Evolutionary conservation across 176 grass and related monocot species (phyloP).

Genomic region (Raddia guianensis): DNA sequence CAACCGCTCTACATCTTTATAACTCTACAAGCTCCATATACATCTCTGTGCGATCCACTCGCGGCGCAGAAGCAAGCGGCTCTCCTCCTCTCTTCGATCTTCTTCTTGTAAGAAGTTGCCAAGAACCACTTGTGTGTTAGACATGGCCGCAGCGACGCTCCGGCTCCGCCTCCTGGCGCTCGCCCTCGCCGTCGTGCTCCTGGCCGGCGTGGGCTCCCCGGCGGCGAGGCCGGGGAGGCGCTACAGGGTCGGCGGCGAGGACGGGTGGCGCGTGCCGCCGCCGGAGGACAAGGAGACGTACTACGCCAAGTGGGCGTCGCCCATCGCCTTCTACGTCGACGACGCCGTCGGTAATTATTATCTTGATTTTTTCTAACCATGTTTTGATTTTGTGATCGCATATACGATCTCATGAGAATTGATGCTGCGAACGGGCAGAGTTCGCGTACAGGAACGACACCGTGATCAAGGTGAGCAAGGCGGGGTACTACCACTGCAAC

Average conservation of each 20-base stretch:
- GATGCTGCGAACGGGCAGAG: slow-evolving; percentile 35
- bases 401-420: too few relatives aligned
- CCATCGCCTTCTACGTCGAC: slow-evolving; percentile 58
- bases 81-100: too few relatives aligned
- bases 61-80: background rate
- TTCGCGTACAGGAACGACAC: slow-evolving; percentile 90
- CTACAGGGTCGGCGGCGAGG: slow-evolving; percentile 70
- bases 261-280: slow-evolving; percentile 68
- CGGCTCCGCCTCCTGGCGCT: background rate
- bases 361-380: background rate
- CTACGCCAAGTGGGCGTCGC: slow-evolving; percentile 60
- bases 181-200: background rate
- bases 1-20: background rate
- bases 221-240: background rate
- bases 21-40: background rate
- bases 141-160: slow-evolving; percentile 32
- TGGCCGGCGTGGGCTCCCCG: background rate
- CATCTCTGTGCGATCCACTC: background rate
- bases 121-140: background rate
- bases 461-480: slow-evolving; percentile 59
- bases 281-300: slow-evolving; percentile 42
- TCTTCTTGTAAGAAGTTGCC: too few relatives aligned
- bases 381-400: background rate
- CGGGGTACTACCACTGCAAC: slow-evolving; percentile 89
- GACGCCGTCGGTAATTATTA: slow-evolving; percentile 52